These are phyloP conservation scores for Marasmius sp. DNA, from an alignment of 1,284 basidiomycete species.

Conservation along the genomic window DNA sequence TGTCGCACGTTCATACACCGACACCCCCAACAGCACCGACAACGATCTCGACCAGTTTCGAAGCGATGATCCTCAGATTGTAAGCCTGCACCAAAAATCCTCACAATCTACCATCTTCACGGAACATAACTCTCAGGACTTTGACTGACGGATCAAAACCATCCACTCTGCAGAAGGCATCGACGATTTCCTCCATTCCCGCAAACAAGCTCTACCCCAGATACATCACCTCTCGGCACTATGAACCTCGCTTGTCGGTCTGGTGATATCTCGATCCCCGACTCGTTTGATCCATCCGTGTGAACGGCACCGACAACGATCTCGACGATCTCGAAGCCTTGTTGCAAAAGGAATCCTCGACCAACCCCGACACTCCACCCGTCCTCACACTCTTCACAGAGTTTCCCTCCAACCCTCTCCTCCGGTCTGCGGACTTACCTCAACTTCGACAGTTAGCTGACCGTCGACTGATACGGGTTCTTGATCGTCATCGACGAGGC, in stretches of 20 bases:
- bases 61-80: conserved; percentile 26
- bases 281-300: no score
- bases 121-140: no score
- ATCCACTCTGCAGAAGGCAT: no score
- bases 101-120: no score
- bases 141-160: no score
- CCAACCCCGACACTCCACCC: conserved; percentile 47
- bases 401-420: conserved; percentile 92
- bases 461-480: conserved; percentile 87
- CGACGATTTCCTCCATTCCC: no score
- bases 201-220: no score
- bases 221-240: no score
- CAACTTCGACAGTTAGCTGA: conserved; percentile 80
- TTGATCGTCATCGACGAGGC: conserved; percentile 94
- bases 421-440: conserved; percentile 82
- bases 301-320: conserved; percentile 76
- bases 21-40: conserved; percentile 91
- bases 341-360: conserved; percentile 47
- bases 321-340: conserved; percentile 73
- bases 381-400: conserved; percentile 80
- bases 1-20: conserved; percentile 90
- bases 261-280: no score
- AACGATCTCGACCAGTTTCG: conserved; percentile 76
- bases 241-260: no score
- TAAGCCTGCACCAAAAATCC: no score